These are phyloP conservation scores for Bigelowiella natans DNA, from an alignment of 78 protist species.

Conservation along the genomic window DNA sequence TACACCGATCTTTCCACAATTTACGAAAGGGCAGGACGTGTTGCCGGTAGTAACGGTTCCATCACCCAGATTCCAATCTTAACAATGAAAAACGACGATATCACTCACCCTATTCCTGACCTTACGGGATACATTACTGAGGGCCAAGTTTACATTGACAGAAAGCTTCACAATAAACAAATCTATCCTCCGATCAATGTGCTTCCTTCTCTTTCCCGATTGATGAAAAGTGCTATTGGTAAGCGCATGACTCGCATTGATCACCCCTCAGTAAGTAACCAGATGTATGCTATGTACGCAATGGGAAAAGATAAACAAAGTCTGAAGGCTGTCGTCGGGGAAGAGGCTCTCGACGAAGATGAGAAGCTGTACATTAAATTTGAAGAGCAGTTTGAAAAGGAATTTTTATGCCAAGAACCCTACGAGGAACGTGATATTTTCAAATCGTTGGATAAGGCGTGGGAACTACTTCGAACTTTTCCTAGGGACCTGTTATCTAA, in stretches of 20 bases:
- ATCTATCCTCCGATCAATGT: conserved; percentile 98
- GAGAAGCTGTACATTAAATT: conserved; percentile 92
- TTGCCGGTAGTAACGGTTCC: conserved; percentile 89
- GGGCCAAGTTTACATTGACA: conserved; percentile 98
- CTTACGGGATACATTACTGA: conserved; percentile 99
- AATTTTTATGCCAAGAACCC: conserved; percentile 81
- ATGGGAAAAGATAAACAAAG: conserved; percentile 86
- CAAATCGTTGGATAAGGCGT: conserved; percentile 89
- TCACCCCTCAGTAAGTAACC: conserved; percentile 96
- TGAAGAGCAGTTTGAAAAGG: conserved; percentile 85
- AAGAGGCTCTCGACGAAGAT: conserved; percentile 86
- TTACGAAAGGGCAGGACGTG: conserved; percentile 99
- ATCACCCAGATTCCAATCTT: conserved; percentile 99
- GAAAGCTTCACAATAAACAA: conserved; percentile 87
- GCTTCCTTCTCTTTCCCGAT: conserved; percentile 97
- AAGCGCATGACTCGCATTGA: conserved; percentile 91
- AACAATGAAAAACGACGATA: conserved; percentile 98
- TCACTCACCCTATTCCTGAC: conserved; percentile 99
- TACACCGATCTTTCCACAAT: conserved; percentile 98
- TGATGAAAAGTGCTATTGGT: conserved; percentile 86
- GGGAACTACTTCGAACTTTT: conserved; percentile 94
- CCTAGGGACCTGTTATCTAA: conserved; percentile 82
- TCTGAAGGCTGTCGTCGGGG: conserved; percentile 95
- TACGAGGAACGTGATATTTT: conserved; percentile 80
- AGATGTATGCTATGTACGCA: conserved; percentile 97